Evolutionary conservation across 208 protist species (phyloP).

Genomic region (Trypanosoma melophagium): DNA sequence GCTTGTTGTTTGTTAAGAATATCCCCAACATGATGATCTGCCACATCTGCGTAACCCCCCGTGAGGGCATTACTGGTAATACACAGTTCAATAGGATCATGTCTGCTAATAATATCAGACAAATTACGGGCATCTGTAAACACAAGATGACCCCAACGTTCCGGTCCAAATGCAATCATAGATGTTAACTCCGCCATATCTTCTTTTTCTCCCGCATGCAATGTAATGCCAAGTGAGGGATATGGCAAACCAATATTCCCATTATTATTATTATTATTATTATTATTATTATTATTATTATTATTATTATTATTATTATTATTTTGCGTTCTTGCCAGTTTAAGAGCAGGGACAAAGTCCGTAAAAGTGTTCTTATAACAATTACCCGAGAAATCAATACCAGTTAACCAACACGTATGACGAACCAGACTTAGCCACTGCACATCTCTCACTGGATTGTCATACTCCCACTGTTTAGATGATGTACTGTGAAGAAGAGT

Average conservation of each 20-base stretch:
- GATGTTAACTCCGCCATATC: conserved; percentile 55
- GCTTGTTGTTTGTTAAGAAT: conserved; percentile 26
- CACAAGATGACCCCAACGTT: conserved; percentile 82
- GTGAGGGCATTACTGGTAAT: conserved; percentile 83
- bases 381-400: conserved; percentile 88
- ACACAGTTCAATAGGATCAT: conserved; percentile 82
- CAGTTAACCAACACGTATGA: conserved; percentile 71
- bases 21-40: conserved; percentile 57
- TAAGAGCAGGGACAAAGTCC: conserved; percentile 47
- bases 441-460: neutral
- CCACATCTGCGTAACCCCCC: conserved; percentile 44
- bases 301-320: neutral
- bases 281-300: neutral
- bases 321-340: conserved; percentile 21
- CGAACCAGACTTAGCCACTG: conserved; percentile 26
- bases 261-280: neutral
- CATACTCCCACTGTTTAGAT: neutral
- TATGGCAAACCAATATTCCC: conserved; percentile 1
- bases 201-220: conserved; percentile 83
- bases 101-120: conserved; percentile 31
- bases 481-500: neutral
- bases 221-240: conserved; percentile 43
- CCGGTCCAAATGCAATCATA: conserved; percentile 67
- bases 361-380: conserved; percentile 72
- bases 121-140: conserved; percentile 55